Evolutionary conservation across 2,329 filamentous ascomycete species (phyloP), one percentile per base, ranked within the genome.

Genomic region (Catunica adiposa): DNA sequence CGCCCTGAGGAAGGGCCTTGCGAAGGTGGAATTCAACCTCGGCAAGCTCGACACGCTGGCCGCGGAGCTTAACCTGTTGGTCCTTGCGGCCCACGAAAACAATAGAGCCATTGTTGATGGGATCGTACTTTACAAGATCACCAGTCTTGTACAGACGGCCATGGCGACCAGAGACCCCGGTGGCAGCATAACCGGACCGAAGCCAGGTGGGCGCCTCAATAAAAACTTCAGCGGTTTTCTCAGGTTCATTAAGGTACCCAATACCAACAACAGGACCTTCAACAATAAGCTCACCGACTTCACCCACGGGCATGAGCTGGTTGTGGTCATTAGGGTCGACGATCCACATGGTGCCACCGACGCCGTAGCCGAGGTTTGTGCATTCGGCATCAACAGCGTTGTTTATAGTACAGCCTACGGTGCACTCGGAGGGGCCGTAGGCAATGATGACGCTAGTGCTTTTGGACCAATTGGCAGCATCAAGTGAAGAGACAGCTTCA

Each of bases 1-100:
- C 68, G 1, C 67, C 67, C 0, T 64, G 56, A 0, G 73, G 71
- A 31, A 77, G 63, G 23, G 69, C 69, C n/a, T 67, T 65, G 11
- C 67, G 66, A 56, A 76, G 69, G 58, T 76, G 70, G 56, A 73
- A 70, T 60, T 76, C 74, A 5, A 77, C 73, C 60, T 77, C 74
- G 1, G 71, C 70, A 20, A 81, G 70, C 66, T 82, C 84, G 53
- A 83, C 75, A 55, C 82, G 70, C 60, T 78, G 82, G 25, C 84
- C 85, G 9, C 74, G 71, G 26, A 85, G 67, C 66, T 86, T 86
- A 55, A 83, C 76, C 64, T 82, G 81, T n/a, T 75, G 75, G 61
- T 85, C 82, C 61, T 80, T 82, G 51, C 83, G 73, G 15, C 80
- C 80, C 40, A 82, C 69, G 58, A 79, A 81, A 7, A 73, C 65